A percentile compares a stretch with the other conserved stretches of the same genome.
These are phyloP conservation scores for Trametes punicea DNA, from an alignment of 768 basidiomycete genomes.

Conservation along the genomic window DNA sequence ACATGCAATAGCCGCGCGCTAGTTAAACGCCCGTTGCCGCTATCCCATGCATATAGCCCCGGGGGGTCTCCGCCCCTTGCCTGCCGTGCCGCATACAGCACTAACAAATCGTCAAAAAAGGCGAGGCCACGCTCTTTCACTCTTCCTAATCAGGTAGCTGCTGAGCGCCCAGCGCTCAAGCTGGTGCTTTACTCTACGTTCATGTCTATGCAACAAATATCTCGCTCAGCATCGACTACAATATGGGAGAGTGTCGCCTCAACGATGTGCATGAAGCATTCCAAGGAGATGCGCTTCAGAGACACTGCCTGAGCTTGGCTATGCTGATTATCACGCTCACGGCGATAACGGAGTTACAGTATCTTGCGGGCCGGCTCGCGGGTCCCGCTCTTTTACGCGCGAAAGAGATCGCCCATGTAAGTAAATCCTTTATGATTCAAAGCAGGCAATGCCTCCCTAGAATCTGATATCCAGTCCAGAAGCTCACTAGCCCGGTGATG, in stretches of 20 bases:
- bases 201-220: background rate
- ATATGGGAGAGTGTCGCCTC: background rate
- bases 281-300: no score
- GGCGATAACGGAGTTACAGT: conserved; percentile 15
- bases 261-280: no score
- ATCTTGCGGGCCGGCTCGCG: background rate
- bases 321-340: no score
- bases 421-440: conserved; percentile 17
- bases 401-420: conserved; percentile 15
- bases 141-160: conserved; percentile 7
- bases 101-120: conserved; percentile 11
- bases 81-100: no score
- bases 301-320: no score
- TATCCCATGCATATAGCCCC: no score
- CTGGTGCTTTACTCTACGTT: background rate
- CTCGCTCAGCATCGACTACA: background rate
- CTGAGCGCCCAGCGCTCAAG: background rate
- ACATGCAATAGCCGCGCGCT: no score
- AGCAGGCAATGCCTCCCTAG: background rate
- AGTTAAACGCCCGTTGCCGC: no score
- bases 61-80: no score
- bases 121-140: background rate
- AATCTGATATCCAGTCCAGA: conserved; percentile 3
- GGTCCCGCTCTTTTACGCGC: background rate
- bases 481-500: conserved; percentile 5